Conservation (phyloP, 2,329 filamentous ascomycete species). For the Xylaria arbuscula region DNA sequence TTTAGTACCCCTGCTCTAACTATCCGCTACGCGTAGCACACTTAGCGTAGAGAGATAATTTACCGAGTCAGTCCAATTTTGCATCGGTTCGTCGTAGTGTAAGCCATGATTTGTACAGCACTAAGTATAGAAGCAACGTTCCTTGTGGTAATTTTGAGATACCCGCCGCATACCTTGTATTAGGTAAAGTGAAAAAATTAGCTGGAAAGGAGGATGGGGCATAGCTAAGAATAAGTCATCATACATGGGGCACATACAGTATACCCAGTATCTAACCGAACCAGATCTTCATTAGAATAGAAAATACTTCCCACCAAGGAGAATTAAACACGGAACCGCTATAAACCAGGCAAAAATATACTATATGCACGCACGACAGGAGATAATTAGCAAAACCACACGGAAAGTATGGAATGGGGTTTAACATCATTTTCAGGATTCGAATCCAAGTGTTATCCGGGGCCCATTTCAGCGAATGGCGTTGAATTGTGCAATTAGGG, state of each 20-base stretch:
- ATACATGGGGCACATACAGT: background rate
- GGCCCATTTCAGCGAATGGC: constrained; percentile 17
- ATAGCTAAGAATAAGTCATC: background rate
- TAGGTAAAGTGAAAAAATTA: background rate
- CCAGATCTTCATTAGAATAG: too few relatives aligned
- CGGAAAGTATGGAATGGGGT: too few relatives aligned
- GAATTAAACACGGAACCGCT: too few relatives aligned
- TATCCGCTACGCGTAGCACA: background rate
- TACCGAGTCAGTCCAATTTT: background rate
- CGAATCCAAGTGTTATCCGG: constrained; percentile 18
- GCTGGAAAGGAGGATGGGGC: background rate
- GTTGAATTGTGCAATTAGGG: constrained; percentile 23
- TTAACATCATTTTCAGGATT: constrained; percentile 18
- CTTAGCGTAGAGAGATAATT: background rate
- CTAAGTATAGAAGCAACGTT: background rate
- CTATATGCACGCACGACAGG: background rate
- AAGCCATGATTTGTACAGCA: too few relatives aligned
- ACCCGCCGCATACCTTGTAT: background rate
- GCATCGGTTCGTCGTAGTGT: too few relatives aligned
- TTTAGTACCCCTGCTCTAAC: background rate
- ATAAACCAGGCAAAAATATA: background rate
- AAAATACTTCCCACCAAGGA: too few relatives aligned
- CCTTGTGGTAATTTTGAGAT: background rate
- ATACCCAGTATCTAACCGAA: background rate
- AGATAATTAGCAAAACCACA: constrained; percentile 7